Evolutionary conservation across 2,329 filamentous ascomycete genomes (phyloP).

Genomic region (Pestalotiopsis sp.): DNA sequence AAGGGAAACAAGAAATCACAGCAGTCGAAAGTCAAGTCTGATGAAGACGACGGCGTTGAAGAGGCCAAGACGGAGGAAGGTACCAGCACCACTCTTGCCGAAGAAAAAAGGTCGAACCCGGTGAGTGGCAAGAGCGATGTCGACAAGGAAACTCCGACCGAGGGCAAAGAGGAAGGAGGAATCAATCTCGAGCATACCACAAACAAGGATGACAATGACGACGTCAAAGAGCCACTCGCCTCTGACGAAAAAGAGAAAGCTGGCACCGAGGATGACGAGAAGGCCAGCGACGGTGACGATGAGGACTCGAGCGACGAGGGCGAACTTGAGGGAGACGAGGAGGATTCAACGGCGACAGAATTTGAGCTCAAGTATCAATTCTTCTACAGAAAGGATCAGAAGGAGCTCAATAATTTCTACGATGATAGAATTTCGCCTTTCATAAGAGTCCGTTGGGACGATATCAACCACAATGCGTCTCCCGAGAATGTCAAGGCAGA

Average conservation of each 20-base stretch:
- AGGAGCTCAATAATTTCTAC: background rate
- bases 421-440: background rate
- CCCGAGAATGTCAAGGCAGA: background rate
- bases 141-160: background rate
- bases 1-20: background rate
- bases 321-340: background rate
- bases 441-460: background rate
- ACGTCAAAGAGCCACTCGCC: background rate
- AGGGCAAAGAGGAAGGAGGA: background rate
- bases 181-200: background rate
- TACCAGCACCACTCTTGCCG: background rate
- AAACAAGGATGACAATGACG: background rate
- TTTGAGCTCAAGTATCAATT: constrained; percentile 1
- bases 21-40: background rate
- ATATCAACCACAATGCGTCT: background rate
- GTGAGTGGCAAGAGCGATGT: background rate
- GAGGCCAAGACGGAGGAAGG: background rate
- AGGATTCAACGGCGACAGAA: background rate
- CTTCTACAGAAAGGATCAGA: background rate
- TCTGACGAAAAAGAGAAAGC: background rate
- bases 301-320: background rate
- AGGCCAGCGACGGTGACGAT: background rate
- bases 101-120: background rate
- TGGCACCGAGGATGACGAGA: background rate
- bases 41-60: background rate